A percentile compares a stretch with the other conserved stretches of the same genome.
These are phyloP conservation scores for Erysiphe neolycopersici DNA, from an alignment of 2,329 filamentous ascomycete species.

Conservation along the genomic window DNA sequence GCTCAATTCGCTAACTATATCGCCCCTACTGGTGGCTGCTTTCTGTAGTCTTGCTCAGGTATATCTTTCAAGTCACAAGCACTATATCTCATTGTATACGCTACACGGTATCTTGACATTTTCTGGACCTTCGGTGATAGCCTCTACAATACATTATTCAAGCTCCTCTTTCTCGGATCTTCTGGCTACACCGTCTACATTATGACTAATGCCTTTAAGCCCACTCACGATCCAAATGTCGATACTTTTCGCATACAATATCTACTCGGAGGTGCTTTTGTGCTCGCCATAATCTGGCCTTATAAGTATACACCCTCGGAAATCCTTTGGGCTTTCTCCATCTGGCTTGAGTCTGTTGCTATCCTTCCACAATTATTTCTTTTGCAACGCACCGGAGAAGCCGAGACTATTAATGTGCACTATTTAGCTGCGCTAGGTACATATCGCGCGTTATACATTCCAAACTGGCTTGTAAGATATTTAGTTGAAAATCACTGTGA, in stretches of 20 bases:
- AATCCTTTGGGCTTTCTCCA: conserved; percentile 92
- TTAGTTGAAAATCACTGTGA: conserved; percentile 57
- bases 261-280: conserved; percentile 52
- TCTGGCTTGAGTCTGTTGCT: conserved; percentile 92
- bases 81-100: conserved; percentile 78
- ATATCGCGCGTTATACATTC: conserved; percentile 88
- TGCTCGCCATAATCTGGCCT: conserved; percentile 60
- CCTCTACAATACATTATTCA: conserved; percentile 84
- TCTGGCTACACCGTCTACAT: conserved; percentile 91
- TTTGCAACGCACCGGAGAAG: conserved; percentile 90
- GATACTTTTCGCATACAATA: conserved; percentile 97
- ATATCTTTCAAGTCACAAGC: conserved; percentile 98
- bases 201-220: conserved; percentile 94
- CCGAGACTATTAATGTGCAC: conserved; percentile 97
- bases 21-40: conserved; percentile 1
- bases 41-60: conserved; percentile 61
- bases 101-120: conserved; percentile 81
- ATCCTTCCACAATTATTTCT: conserved; percentile 96
- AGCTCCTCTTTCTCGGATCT: conserved; percentile 75
- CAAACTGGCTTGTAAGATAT: conserved; percentile 94
- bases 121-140: conserved; percentile 48
- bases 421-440: conserved; percentile 83
- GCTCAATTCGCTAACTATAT: not conserved
- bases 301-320: conserved; percentile 61
- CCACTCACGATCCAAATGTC: conserved; percentile 86